Conservation (phyloP, 805 yeast species). For the Phaffomyces thermotolerans region DNA sequence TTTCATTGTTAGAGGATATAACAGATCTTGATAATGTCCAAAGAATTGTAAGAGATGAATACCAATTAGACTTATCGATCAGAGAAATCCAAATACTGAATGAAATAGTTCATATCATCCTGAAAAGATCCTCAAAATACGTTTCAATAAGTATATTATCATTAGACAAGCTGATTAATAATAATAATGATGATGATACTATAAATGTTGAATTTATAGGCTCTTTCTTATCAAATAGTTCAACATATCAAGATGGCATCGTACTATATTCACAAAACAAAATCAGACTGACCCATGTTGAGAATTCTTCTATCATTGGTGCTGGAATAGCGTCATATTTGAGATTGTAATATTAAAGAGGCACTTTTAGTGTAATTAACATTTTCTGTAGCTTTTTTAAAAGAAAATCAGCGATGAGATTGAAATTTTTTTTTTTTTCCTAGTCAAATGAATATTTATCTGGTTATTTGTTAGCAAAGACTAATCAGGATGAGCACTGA, state of each 20-base stretch:
- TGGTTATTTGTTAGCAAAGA: too few species aligned
- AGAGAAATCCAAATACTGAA: constrained; percentile 24
- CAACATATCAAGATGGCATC: constrained; percentile 24
- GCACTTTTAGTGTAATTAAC: too few species aligned
- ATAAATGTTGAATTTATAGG: constrained; percentile 44
- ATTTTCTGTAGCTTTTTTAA: too few species aligned
- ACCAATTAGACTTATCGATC: background rate
- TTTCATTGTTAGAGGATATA: constrained; percentile 3
- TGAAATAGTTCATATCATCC: constrained; percentile 30
- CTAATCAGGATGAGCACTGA: too few species aligned
- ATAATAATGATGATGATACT: background rate
- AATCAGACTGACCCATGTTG: constrained; percentile 33
- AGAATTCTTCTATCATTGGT: constrained; percentile 43
- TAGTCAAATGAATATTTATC: too few species aligned
- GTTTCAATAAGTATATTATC: constrained; percentile 10
- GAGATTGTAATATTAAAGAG: background rate
- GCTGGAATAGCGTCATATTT: constrained; percentile 43
- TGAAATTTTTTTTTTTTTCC: background rate
- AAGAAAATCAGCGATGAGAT: background rate
- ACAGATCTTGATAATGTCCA: background rate
- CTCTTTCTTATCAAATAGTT: constrained; percentile 40
- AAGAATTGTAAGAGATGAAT: background rate
- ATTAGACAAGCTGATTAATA: constrained; percentile 3
- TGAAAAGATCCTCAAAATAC: constrained; percentile 29
- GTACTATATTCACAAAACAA: constrained; percentile 23